Percentiles rank a stretch among this genome's conserved stretches.
phyloP scores from a whole-genome alignment of 1,139 yeast species.

The Debaryomyces sp. region DNA sequence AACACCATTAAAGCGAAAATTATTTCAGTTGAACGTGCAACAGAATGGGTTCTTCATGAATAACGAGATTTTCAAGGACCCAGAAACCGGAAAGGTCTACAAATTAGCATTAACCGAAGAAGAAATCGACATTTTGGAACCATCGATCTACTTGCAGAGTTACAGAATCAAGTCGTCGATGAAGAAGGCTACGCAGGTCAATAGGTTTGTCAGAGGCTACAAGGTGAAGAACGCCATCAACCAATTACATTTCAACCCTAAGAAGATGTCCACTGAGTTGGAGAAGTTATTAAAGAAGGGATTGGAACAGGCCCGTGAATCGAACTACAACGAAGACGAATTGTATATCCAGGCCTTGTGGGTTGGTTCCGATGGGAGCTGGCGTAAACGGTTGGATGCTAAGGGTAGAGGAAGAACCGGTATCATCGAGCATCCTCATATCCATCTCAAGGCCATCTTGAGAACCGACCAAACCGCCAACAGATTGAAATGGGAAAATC shows the following conservation, averaged over 20 bases:
- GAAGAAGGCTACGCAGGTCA: constrained; percentile 84
- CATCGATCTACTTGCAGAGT: constrained; percentile 76
- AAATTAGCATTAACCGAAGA: constrained; percentile 58
- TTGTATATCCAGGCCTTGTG: constrained; percentile 82
- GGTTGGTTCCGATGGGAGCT: constrained; percentile 87
- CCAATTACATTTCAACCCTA: constrained; percentile 87
- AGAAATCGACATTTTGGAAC: constrained; percentile 81
- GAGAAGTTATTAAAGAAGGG: constrained; percentile 77
- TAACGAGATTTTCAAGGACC: constrained; percentile 53
- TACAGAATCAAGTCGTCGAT: constrained; percentile 81
- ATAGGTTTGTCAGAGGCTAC: constrained; percentile 73
- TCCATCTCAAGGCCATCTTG: constrained; percentile 80
- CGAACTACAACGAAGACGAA: constrained; percentile 61
- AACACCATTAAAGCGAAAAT: constrained; percentile 71
- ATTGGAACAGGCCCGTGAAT: constrained; percentile 62
- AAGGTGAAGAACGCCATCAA: constrained; percentile 81
- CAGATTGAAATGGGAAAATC: constrained; percentile 63
- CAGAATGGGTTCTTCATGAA: constrained; percentile 78
- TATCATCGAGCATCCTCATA: constrained; percentile 69
- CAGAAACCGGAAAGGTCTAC: constrained; percentile 49
- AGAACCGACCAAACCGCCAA: constrained; percentile 63
- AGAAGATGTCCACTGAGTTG: constrained; percentile 78
- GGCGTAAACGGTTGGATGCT: constrained; percentile 73
- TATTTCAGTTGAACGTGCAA: constrained; percentile 63
- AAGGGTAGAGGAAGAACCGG: constrained; percentile 95